These are phyloP conservation scores for Claviceps humidiphila DNA, from an alignment of 2,329 filamentous ascomycete genomes.

Conservation along the genomic window DNA sequence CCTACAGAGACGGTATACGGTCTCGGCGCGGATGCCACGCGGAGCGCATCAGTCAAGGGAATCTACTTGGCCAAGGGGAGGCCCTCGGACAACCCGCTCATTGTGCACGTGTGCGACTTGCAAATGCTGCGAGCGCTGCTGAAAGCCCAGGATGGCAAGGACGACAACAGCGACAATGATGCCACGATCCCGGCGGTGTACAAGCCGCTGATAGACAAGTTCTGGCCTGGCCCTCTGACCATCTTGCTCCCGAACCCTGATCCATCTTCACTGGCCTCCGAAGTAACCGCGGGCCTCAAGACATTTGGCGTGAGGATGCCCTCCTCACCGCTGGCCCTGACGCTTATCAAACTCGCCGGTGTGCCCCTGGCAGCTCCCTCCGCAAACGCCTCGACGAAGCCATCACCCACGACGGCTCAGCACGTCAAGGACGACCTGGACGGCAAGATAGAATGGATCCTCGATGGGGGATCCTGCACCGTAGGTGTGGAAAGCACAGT, in stretches of 20 bases:
- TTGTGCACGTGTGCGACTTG: conserved; percentile 78
- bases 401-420: conserved; percentile 78
- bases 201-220: conserved; percentile 58
- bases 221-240: conserved; percentile 92
- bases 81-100: conserved; percentile 88
- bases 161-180: conserved; percentile 11
- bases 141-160: background rate
- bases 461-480: conserved; percentile 75
- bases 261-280: conserved; percentile 63
- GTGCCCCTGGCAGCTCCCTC: conserved; percentile 81
- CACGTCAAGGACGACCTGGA: conserved; percentile 79
- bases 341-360: conserved; percentile 68
- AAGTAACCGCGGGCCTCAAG: conserved; percentile 73
- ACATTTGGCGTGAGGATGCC: conserved; percentile 92
- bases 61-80: conserved; percentile 87
- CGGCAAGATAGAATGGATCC: conserved; percentile 70
- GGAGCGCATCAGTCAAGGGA: conserved; percentile 69
- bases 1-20: conserved; percentile 98
- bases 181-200: conserved; percentile 61
- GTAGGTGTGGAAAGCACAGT: conserved; percentile 96
- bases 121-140: conserved; percentile 58
- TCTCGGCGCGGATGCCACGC: conserved; percentile 87
- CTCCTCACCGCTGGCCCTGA: conserved; percentile 66
- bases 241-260: conserved; percentile 69
- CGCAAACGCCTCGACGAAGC: conserved; percentile 86